Base-by-base conservation (phyloP, 257 asterid genomes). In the Solanum chmielewskii region DNA sequence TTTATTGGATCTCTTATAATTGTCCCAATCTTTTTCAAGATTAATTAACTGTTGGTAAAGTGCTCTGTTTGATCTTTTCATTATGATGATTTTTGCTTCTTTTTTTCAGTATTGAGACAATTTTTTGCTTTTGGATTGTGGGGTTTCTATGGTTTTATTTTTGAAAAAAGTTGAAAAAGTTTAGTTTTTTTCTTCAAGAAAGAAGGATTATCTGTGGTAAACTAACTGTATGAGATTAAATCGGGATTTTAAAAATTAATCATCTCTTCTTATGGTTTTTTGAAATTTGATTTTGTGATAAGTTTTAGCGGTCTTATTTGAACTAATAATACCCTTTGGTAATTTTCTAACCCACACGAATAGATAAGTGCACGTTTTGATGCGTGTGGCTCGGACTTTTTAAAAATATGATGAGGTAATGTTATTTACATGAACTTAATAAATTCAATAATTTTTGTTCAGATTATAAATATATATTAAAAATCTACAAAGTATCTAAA, bases 1-100 rank as follows among this genome's bases (percentile, higher is more conserved):
- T 33, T 85, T 88, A 29, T 80, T 81, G 21, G 90, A 77, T 27
- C 44, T 56, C 56, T 88, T 31, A 25, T 70, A 52, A 37, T 68
- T 90, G 76, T 71, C 69, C 93, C 93, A 91, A 49, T 83, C 74
- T 25, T 47, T 42, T 68, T 88, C 84, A 12, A 91, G 90, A 31
- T 60, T 75, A 1, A 73, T 68, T 18, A 56, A 87, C 88, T 90
- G 77, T 70, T 89, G 87, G 73, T 86, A 73, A 83, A 90, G 83
- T 75, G 88, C 86, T 27, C 80, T 71, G 18, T 82, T 89, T 90
- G 86, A 42, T 86, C 89, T 66, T 52, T 42, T 89, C 91, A 85
- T 78, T 82, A 84, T 91, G 86, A 90, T 85, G 89, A 88, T 80
- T 27, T 45, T 5, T 45, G 18, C 41, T 44, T 33, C 2, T 31